These are phyloP conservation scores for Alternaria rosae DNA, from an alignment of 2,329 filamentous ascomycete species.

Conservation along the genomic window DNA sequence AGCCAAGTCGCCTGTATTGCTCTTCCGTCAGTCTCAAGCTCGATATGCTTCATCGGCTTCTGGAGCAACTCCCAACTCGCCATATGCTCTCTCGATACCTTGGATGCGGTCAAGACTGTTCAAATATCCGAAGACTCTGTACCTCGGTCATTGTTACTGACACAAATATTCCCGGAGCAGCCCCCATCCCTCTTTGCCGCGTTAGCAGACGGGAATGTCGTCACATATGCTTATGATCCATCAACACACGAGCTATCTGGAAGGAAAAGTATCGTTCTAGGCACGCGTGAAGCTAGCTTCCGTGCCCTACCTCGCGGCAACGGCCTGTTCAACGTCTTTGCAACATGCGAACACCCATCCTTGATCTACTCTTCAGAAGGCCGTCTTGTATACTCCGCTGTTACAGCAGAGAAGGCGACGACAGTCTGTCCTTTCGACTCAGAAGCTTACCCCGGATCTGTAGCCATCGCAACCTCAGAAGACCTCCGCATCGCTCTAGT, in stretches of 20 bases:
- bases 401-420: slow-evolving; percentile 85
- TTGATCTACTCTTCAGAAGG: slow-evolving; percentile 90
- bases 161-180: slow-evolving; percentile 73
- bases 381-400: slow-evolving; percentile 88
- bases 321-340: slow-evolving; percentile 80
- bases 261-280: slow-evolving; percentile 82
- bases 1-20: slow-evolving; percentile 89
- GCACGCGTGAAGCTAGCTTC: slow-evolving; percentile 83
- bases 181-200: slow-evolving; percentile 83
- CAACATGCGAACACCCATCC: slow-evolving; percentile 91
- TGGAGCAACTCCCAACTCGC: slow-evolving; percentile 85
- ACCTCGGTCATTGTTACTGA: slow-evolving; percentile 80
- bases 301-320: slow-evolving; percentile 75
- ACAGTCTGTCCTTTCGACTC: slow-evolving; percentile 84
- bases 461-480: slow-evolving; percentile 78
- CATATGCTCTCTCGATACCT: slow-evolving; percentile 71
- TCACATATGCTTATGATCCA: slow-evolving; percentile 78
- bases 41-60: slow-evolving; percentile 82
- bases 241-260: slow-evolving; percentile 69
- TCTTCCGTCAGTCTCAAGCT: slow-evolving; percentile 68
- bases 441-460: slow-evolving; percentile 78
- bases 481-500: slow-evolving; percentile 82
- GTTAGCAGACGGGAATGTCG: slow-evolving; percentile 89
- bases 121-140: slow-evolving; percentile 70
- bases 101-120: slow-evolving; percentile 70